Base-by-base conservation (phyloP, 305 asterid species). In the Solanum hybrid region DNA sequence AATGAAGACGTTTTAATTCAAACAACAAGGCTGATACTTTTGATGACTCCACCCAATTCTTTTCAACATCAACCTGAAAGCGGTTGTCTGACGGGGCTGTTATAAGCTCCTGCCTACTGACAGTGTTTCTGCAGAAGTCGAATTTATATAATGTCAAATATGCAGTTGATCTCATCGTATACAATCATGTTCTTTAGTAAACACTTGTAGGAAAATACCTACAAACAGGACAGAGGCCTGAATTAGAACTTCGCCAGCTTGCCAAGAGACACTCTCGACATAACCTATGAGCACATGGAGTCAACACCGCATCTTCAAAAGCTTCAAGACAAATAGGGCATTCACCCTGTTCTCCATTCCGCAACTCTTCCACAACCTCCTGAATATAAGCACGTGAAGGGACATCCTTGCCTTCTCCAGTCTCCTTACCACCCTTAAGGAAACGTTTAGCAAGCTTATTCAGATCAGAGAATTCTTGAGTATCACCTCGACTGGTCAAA, bases 291-390 rank as follows among this genome's bases (percentile, higher is more conserved):
- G 99, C 99, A 94, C 99, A 97, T 87, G 99, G 99, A 73, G 99
- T 97, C 94, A 97, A 92, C 89, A 96, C 98, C 87, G 99, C 96
- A 95, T 97, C 99, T 97, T 97, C 99, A 92, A 95, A 97, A 90
- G 98, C 98, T 93, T 97, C 99, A 75, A 97, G 95, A 95, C 99
- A 97, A 90, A 97, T 97, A 31, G 99, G 99, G 91, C 99, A 97
- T 92, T 97, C 99, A 91, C 98, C 99, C 88, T 93, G 95, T 92
- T 96, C 98, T 89, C 98, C 98, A 90, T 95, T 97, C 89, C 95
- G 94, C 87, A 97, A 91, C 93, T 96, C 99, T 29, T 95, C 98
- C 92, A 97, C 95, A 69, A 97, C 99, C 94, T 96, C 99, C 93
- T 94, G 95, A 93, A 97, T 90, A 94, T 95, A 97, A 69, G 98